Evolutionary conservation across 345 rosid species (phyloP).

Genomic region (Syzygium aromaticum): DNA sequence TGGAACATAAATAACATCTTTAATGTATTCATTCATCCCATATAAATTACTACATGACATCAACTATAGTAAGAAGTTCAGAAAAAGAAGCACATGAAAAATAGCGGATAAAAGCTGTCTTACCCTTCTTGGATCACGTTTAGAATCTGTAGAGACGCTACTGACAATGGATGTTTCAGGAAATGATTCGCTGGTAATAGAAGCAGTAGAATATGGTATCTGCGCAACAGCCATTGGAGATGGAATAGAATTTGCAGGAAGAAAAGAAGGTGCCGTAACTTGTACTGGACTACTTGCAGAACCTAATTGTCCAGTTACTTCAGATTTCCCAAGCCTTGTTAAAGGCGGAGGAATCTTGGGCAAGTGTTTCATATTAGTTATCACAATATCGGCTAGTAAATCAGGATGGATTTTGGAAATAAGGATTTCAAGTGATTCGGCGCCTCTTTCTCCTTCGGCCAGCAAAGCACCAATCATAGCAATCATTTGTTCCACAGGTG

Average conservation of each 20-base stretch:
- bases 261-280: constrained; percentile 23
- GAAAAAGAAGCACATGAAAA: neutral
- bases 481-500: constrained; percentile 95
- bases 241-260: constrained; percentile 29
- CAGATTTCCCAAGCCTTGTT: constrained; percentile 34
- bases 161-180: constrained; percentile 40
- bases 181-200: constrained; percentile 22
- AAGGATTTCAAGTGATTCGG: constrained; percentile 90
- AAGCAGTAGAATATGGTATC: constrained; percentile 25
- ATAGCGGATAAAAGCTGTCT: constrained; percentile 1
- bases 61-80: neutral
- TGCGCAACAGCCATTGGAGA: constrained; percentile 35
- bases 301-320: constrained; percentile 22
- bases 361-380: constrained; percentile 90
- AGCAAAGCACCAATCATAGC: constrained; percentile 98
- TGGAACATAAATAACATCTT: constrained; percentile 21
- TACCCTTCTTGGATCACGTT: constrained; percentile 98
- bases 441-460: constrained; percentile 99
- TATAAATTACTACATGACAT: neutral
- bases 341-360: constrained; percentile 60
- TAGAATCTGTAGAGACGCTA: constrained; percentile 48
- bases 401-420: constrained; percentile 93
- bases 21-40: neutral
- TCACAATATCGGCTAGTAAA: constrained; percentile 93
- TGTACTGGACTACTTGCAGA: constrained; percentile 39